Base-by-base conservation (phyloP, 495 filamentous ascomycete genomes). In the Saxispiralis lemnorum region DNA sequence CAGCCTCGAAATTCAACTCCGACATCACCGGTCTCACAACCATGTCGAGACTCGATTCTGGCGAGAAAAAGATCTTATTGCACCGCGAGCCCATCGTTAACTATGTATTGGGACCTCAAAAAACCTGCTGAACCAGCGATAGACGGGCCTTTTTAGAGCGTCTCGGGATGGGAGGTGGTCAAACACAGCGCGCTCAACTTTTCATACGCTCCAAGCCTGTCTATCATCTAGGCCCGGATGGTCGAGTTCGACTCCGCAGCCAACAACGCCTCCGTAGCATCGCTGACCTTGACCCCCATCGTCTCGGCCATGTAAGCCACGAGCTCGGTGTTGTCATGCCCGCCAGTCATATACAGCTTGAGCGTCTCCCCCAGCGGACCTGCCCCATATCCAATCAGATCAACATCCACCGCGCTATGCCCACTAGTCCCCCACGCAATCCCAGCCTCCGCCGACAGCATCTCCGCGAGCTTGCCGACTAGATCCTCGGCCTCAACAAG, bases 331-430 rank as follows among this genome's bases (percentile, higher is more conserved):
- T 50, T 50, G 36, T 50, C 47, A 11, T 24, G 24, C 24, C 44
- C 44, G 0, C 47, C 47, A 30, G 31, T 43, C 43, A 50, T 40
- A 15, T 50, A 44, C 15, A 35, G 24, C 43, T 40, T 50, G 11
- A 50, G 16, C 10, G 20, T 35, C 35, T 37, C 21, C 11, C 43
- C 43, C 6, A 21, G 19, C 13, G 15, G 12, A 18, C 47, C 47
- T 10, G 14, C 24, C 57, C 31, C 15, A 51, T 58, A 14, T 13
- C 34, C 34, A 13, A 35, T 14, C 34, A 35, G 6, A 17, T 35
- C 34, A 3, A 60, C 55, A 52, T 61, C 58, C 33, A 47, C 48
- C 35, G 42, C 58, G 13, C 49, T 56, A 31, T 61, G 58, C 9
- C 58, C 58, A 13, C 35, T 34, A 7, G 53, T 61, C 9, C 52